Base-by-base conservation (phyloP, 345 rosid species). In the Eucalyptus coolabah region DNA sequence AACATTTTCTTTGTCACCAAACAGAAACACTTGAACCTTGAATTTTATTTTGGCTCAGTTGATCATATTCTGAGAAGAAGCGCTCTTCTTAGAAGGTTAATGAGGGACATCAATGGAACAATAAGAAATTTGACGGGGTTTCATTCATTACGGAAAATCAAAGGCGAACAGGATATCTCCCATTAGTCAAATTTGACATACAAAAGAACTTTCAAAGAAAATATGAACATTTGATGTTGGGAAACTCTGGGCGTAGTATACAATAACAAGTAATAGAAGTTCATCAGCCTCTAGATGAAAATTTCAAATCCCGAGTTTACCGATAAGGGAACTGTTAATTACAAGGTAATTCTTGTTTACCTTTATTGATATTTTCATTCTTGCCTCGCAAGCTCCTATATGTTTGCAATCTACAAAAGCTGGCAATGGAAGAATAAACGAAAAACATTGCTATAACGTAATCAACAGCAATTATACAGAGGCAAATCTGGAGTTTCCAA, bases 301-400 rank as follows among this genome's bases (percentile, higher is more conserved):
- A 28, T 28, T 2, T 60, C 69, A 60, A 60, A 60, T 60, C 32
- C 17, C 4, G 0, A 0, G 16, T 12, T 28, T 28, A 0, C 0
- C 8, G 9, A 60, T 10, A 56, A 7, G 69, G 3, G 6, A 60
- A 60, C 0, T 60, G 69, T 60, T 12, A 6, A 60, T 60, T 15
- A 59, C 30, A 3, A 1, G 65, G 65, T 11, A 59, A 59, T 59
- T 26, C n/a, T 0, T 26, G 4, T 24, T 59, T 59, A 26, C 0
- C n/a, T 11, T 23, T 24, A 0, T 59, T 26, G n/a, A 0, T 11
- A 59, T 59, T 59, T 26, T 0, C 0, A 59, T 59, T 24, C 4
- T 59, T 21, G n/a, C 65, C n/a, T 26, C 4, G 3, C 65, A 26
- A 59, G 65, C 65, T 11, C 15, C 30, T 26, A 56, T 13, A 7